Evolutionary conservation across 208 protist genomes (phyloP).

Genomic region (Leishmania gerbilli): DNA sequence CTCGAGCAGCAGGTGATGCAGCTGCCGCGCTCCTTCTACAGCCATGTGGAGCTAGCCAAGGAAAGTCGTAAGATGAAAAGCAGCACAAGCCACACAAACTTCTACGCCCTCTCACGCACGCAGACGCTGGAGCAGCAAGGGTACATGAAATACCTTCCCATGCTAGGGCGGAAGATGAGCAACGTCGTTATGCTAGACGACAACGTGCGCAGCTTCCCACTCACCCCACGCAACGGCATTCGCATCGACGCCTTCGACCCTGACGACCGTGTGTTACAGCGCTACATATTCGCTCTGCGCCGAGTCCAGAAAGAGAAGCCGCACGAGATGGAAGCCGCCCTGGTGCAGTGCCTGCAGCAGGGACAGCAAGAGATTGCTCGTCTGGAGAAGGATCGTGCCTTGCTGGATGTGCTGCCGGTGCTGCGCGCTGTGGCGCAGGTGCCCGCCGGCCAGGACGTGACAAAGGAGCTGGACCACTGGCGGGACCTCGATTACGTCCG

Average conservation of each 20-base stretch:
- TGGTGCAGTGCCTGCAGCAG: conserved; percentile 33
- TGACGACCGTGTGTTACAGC: conserved; percentile 46
- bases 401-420: conserved; percentile 79
- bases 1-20: conserved; percentile 81
- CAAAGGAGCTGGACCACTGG: conserved; percentile 83
- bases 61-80: conserved; percentile 25
- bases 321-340: conserved; percentile 22
- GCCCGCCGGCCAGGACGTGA: conserved; percentile 45
- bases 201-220: conserved; percentile 88
- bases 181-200: conserved; percentile 84
- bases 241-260: conserved; percentile 66
- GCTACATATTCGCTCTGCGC: conserved; percentile 43
- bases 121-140: conserved; percentile 71
- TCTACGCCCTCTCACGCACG: conserved; percentile 81
- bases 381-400: conserved; percentile 46
- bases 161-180: conserved; percentile 71
- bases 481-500: conserved; percentile 63
- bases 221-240: conserved; percentile 80
- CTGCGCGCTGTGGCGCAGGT: conserved; percentile 49
- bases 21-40: conserved; percentile 73
- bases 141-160: conserved; percentile 92
- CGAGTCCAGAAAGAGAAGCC: conserved; percentile 27
- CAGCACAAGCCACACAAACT: conserved; percentile 73
- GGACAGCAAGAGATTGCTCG: conserved; percentile 47
- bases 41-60: conserved; percentile 50